These are phyloP conservation scores for Ceratobasidium papillatum DNA, from an alignment of 1,284 basidiomycete genomes.

Conservation along the genomic window DNA sequence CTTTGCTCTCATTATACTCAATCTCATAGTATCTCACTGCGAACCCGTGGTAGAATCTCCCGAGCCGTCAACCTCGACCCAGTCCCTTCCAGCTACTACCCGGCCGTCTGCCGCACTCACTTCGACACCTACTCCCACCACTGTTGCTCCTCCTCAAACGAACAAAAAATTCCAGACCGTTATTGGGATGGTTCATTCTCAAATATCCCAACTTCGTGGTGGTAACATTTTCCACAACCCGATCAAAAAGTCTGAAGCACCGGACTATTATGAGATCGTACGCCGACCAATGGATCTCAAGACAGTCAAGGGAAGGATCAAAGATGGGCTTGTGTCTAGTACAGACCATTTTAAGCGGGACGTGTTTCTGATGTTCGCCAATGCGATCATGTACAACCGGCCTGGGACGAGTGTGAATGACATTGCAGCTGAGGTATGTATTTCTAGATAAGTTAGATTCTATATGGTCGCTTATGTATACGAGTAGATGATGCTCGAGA, in stretches of 20 bases:
- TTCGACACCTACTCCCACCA: constrained; percentile 40
- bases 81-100: constrained; percentile 50
- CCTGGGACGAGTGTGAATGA: constrained; percentile 81
- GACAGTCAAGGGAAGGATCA: constrained; percentile 82
- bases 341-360: constrained; percentile 90
- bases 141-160: constrained; percentile 48
- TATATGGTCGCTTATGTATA: background rate
- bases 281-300: constrained; percentile 93
- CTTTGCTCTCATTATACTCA: background rate
- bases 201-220: constrained; percentile 83
- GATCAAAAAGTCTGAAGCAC: constrained; percentile 85
- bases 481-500: constrained; percentile 84
- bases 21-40: constrained; percentile 14
- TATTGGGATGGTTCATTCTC: constrained; percentile 79
- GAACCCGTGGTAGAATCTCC: constrained; percentile 40
- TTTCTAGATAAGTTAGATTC: background rate
- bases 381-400: constrained; percentile 94
- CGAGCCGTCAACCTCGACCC: constrained; percentile 49
- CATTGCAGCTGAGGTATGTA: constrained; percentile 87
- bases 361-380: constrained; percentile 92
- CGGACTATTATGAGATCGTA: constrained; percentile 90
- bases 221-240: constrained; percentile 92
- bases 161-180: constrained; percentile 81
- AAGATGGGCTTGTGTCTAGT: constrained; percentile 80
- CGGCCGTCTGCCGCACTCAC: constrained; percentile 17